A percentile compares a stretch with the other conserved stretches of the same genome.
Conservation (phyloP, 179 eudicot genomes). For the Patellifolia procumbens region DNA sequence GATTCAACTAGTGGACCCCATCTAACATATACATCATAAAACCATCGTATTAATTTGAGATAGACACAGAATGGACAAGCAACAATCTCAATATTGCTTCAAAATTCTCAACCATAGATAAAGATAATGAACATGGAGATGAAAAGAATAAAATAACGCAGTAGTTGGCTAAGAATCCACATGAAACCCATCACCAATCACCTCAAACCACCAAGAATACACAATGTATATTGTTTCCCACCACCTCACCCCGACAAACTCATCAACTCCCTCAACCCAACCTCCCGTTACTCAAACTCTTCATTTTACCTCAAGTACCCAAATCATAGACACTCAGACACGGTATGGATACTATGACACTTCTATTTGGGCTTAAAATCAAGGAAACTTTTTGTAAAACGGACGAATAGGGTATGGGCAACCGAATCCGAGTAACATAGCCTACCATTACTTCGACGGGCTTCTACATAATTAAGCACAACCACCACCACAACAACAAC, state of each 20-base stretch:
- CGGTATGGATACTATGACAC: no score
- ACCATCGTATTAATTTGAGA: conserved; percentile 2
- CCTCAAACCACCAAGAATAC: not conserved
- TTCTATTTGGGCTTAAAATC: no score
- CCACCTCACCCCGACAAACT: no score
- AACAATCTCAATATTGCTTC: not conserved
- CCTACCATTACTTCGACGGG: not conserved
- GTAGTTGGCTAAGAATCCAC: not conserved
- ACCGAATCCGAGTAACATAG: no score
- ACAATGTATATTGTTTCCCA: no score
- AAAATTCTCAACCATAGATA: not conserved
- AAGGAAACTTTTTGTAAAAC: no score
- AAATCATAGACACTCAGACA: no score
- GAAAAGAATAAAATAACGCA: not conserved
- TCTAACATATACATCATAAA: conserved; percentile 36
- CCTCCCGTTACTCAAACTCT: no score
- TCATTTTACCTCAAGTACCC: no score
- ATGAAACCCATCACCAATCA: not conserved
- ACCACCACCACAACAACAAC: not conserved
- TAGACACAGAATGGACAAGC: not conserved
- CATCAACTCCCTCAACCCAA: not conserved
- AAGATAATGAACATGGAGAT: not conserved
- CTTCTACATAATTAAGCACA: not conserved
- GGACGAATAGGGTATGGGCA: no score
- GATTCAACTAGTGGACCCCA: conserved; percentile 92